A percentile compares a stretch with the other conserved stretches of the same genome.
Evolutionary conservation across 306 rosid genomes (phyloP).

Genomic region (Pyrus betulifolia): DNA sequence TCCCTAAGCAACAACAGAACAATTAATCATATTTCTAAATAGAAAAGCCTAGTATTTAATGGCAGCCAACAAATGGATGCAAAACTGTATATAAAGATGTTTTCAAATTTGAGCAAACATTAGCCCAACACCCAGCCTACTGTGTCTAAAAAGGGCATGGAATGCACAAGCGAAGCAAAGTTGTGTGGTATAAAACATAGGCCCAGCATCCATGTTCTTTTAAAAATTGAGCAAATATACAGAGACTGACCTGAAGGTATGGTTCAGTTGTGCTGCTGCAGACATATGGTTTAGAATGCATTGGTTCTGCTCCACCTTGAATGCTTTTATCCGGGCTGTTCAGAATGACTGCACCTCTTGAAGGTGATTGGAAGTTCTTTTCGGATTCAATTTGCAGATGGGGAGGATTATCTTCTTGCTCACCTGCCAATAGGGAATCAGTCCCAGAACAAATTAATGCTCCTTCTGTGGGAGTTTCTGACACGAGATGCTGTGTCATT

Average conservation of each 20-base stretch:
- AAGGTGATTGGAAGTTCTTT: constrained; percentile 17
- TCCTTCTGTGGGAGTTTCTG: constrained; percentile 14
- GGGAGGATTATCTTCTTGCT: constrained; percentile 6
- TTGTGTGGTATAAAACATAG: background rate
- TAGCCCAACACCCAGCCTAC: background rate
- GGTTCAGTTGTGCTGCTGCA: constrained; percentile 8
- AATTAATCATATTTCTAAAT: background rate
- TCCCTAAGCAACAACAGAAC: background rate
- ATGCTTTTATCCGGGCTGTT: constrained; percentile 23
- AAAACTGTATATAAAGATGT: background rate
- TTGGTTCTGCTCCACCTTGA: constrained; percentile 13
- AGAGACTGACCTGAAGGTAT: constrained; percentile 6
- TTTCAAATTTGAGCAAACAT: background rate
- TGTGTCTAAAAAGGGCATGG: background rate
- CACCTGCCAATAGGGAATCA: constrained; percentile 16
- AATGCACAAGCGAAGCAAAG: background rate
- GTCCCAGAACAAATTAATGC: constrained; percentile 3
- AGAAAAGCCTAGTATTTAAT: background rate
- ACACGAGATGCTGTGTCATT: constrained; percentile 20
- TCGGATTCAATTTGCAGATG: constrained; percentile 22
- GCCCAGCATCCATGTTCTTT: background rate
- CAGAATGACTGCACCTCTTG: constrained; percentile 16
- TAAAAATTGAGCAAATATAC: background rate
- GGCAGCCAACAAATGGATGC: background rate
- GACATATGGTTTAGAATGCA: background rate